These are phyloP conservation scores for Ilyonectria destructans DNA, from an alignment of 2,329 filamentous ascomycete genomes.

Conservation along the genomic window DNA sequence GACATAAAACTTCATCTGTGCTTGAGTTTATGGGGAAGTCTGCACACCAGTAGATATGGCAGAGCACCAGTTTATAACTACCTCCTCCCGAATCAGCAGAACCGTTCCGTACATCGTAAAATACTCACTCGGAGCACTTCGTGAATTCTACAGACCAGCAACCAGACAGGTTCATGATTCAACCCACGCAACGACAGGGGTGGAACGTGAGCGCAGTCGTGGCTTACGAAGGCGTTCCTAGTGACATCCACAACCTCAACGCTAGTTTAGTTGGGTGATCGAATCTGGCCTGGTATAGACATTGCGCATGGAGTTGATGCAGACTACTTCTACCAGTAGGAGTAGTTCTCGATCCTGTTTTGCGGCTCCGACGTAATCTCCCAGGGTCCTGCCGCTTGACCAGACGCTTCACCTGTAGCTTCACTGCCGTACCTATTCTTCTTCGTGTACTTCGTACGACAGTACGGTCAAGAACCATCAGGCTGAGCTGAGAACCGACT, in stretches of 20 bases:
- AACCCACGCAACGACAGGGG: not conserved
- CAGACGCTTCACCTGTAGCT: not conserved
- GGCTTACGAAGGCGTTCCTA: not conserved
- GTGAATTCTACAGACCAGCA: not conserved
- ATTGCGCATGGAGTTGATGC: not conserved
- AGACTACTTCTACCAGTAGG: no score
- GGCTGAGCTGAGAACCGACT: not conserved
- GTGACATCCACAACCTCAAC: not conserved
- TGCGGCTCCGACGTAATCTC: no score
- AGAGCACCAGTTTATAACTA: no score
- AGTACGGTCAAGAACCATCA: not conserved
- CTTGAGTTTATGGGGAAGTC: not conserved
- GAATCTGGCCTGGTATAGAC: not conserved
- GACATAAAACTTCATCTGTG: not conserved
- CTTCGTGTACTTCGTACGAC: not conserved
- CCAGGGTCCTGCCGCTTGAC: no score
- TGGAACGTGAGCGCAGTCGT: not conserved
- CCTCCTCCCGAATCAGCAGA: not conserved
- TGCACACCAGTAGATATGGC: no score
- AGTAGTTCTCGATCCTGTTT: no score
- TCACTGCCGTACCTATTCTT: not conserved
- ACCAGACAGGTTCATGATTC: not conserved
- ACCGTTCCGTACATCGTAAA: not conserved
- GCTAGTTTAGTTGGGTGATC: not conserved
- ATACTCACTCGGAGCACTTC: not conserved